Evolutionary conservation across 2,329 filamentous ascomycete genomes (phyloP).

Genomic region (Fusarium pilosicola): DNA sequence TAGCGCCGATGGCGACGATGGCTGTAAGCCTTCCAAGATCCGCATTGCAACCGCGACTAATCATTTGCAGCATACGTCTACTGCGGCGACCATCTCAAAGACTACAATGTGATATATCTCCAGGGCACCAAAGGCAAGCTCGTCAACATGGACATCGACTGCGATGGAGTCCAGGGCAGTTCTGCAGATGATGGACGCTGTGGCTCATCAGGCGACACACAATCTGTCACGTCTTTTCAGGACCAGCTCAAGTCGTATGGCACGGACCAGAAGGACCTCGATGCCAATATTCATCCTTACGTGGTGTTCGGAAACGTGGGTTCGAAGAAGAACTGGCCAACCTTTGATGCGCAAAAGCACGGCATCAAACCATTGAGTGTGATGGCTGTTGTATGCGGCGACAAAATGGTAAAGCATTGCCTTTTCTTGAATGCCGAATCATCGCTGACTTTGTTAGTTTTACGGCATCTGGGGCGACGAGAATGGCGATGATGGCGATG

Average conservation of each 20-base stretch:
- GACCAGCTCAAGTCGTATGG: conserved; percentile 50
- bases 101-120: conserved; percentile 59
- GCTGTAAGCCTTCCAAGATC: conserved; percentile 43
- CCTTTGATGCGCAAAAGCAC: conserved; percentile 53
- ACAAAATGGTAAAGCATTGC: conserved; percentile 52
- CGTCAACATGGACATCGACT: conserved; percentile 68
- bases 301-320: conserved; percentile 64
- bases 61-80: conserved; percentile 50
- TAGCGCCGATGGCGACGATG: conserved; percentile 50
- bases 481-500: conserved; percentile 62
- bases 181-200: conserved; percentile 57
- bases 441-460: conserved; percentile 47
- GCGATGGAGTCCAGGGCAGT: conserved; percentile 60
- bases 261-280: conserved; percentile 53
- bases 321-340: conserved; percentile 45
- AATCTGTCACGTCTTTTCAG: conserved; percentile 60
- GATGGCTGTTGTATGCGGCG: conserved; percentile 64
- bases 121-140: conserved; percentile 55
- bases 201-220: conserved; percentile 54
- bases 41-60: background rate
- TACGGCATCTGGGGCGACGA: conserved; percentile 72
- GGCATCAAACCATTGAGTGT: conserved; percentile 63
- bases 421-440: fast-evolving
- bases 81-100: conserved; percentile 57
- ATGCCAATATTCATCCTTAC: conserved; percentile 63